Conservation (phyloP, 208 protist species). For the Lotmaria passim region DNA sequence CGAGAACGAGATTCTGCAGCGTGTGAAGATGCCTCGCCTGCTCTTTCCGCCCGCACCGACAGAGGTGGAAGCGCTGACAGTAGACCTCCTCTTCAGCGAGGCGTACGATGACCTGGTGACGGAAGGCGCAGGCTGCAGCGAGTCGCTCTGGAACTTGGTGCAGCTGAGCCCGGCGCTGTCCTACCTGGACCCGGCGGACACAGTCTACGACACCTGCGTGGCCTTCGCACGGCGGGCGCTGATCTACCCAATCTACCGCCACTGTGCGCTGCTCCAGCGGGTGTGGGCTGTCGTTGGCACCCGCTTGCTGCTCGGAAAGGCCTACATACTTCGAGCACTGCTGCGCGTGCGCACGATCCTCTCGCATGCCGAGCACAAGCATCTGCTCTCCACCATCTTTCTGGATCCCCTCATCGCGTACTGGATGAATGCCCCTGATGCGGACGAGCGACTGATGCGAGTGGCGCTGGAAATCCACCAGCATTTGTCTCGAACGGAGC, state of each 20-base stretch:
- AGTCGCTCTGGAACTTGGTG: conserved; percentile 91
- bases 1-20: conserved; percentile 55
- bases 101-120: conserved; percentile 91
- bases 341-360: conserved; percentile 78
- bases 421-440: conserved; percentile 57
- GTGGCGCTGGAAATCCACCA: conserved; percentile 74
- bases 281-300: conserved; percentile 73
- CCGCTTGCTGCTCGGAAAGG: conserved; percentile 72
- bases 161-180: conserved; percentile 83
- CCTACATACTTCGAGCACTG: conserved; percentile 73
- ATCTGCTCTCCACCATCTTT: conserved; percentile 81
- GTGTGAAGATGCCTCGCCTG: conserved; percentile 49
- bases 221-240: conserved; percentile 80
- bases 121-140: conserved; percentile 82
- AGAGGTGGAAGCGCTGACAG: conserved; percentile 68
- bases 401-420: conserved; percentile 80
- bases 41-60: conserved; percentile 57
- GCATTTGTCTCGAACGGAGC: conserved; percentile 55
- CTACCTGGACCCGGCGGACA: conserved; percentile 81
- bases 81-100: conserved; percentile 85
- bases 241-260: conserved; percentile 86
- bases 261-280: conserved; percentile 77
- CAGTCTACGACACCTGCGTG: conserved; percentile 78
- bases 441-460: conserved; percentile 53
- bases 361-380: conserved; percentile 81